Base-by-base conservation (phyloP, 345 rosid species). In the Melastoma malabathricum region DNA sequence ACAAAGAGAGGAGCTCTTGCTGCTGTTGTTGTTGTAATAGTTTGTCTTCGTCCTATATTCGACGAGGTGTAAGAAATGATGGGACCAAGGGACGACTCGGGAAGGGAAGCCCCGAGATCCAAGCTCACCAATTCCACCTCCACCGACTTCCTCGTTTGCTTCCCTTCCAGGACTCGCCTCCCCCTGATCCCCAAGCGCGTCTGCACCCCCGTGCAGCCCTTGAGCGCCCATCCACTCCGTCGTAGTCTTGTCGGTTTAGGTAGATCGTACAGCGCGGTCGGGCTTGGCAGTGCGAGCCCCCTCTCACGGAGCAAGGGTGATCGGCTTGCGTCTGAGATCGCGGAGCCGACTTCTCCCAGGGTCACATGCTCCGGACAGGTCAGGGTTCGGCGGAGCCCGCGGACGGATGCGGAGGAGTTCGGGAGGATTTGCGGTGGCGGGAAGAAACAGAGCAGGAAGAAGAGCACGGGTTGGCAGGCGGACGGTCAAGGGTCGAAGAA, bases 351-450 rank as follows among this genome's bases (percentile, higher is more conserved):
- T 8, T 90, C 98, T 6, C 96, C 98, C 0, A 78, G 83, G 61
- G 94, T 90, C 19, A 90, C 90, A 1, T 90, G 98, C 38, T 88
- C 86, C 3, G 98, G 98, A 25, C 90, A 90, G 81, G 83, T 90
- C 77, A 90, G 81, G 73, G 86, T 86, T n/a, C 64, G 79, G 58
- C 81, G 76, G 80, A 86, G 64, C 64, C 68, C 68, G 78, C 78
- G 66, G 48, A 66, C 74, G 15, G 78, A 65, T n/a, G 66, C 68
- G 74, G 72, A 47, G 44, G 64, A 61, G 43, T 47, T 54, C 3
- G 64, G 54, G 59, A 61, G 53, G 15, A 54, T 61, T 46, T 74
- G 62, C 57, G 58, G 55, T 46, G 43, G 52, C 56, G 51, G 59
- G 57, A 53, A 48, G 25, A 48, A 39, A 12, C 50, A 15, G 0